These are phyloP conservation scores for Tausonia pullulans DNA, from an alignment of 1,284 basidiomycete species.

Conservation along the genomic window DNA sequence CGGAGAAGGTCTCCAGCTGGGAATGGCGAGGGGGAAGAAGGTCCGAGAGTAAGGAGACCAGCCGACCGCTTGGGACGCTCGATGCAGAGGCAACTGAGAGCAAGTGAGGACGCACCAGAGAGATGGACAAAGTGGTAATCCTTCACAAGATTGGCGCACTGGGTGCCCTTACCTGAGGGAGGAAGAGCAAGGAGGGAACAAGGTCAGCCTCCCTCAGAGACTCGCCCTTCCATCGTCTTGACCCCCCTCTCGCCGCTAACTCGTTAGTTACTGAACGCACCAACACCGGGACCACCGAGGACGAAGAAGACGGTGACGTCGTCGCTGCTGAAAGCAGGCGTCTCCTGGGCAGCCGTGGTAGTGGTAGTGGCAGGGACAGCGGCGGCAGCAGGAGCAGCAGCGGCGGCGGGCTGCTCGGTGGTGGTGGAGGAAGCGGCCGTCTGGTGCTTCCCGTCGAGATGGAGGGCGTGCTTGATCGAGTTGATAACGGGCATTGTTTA, in stretches of 20 bases:
- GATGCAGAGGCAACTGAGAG: background rate
- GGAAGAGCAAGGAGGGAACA: background rate
- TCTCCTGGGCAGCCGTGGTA: constrained; percentile 12
- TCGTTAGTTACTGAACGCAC: constrained; percentile 35
- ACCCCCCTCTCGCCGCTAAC: too few relatives aligned
- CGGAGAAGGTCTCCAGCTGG: constrained; percentile 75
- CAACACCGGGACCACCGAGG: constrained; percentile 92
- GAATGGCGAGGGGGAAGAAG: constrained; percentile 5
- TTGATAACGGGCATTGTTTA: constrained; percentile 38
- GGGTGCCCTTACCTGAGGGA: constrained; percentile 82
- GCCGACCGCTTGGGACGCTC: constrained; percentile 3
- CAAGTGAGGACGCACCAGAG: constrained; percentile 50
- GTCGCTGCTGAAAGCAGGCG: constrained; percentile 52
- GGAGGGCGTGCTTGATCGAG: constrained; percentile 43
- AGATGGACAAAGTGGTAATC: constrained; percentile 89
- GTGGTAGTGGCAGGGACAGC: constrained; percentile 15
- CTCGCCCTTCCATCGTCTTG: too few relatives aligned
- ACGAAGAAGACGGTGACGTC: constrained; percentile 90
- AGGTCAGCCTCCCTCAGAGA: background rate
- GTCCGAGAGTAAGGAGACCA: background rate
- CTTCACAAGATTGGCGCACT: constrained; percentile 76
- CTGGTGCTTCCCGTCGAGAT: constrained; percentile 24
- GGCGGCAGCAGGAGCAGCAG: constrained; percentile 12
- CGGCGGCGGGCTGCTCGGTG: background rate
- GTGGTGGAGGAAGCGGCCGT: constrained; percentile 2